Evolutionary conservation across 495 filamentous ascomycete genomes (phyloP).

Genomic region (Recurvomyces mirabilis): DNA sequence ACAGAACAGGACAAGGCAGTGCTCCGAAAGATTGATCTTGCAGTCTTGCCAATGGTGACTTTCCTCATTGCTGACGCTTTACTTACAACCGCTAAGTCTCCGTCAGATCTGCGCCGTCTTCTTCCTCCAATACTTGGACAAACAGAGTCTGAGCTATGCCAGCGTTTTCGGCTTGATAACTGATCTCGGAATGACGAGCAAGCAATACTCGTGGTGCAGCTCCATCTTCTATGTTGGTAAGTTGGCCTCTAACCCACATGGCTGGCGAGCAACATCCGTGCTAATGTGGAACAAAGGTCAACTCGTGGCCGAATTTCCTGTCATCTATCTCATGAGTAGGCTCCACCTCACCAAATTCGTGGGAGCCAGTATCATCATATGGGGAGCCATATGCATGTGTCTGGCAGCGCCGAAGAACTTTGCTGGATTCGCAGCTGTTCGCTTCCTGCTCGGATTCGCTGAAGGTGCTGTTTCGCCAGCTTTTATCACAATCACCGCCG

Average conservation of each 20-base stretch:
- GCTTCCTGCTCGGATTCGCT: slow-evolving; percentile 6
- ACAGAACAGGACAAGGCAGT: too few relatives aligned
- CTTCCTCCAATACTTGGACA: slow-evolving; percentile 1
- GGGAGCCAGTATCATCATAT: neutral
- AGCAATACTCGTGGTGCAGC: too few relatives aligned
- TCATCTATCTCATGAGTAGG: neutral
- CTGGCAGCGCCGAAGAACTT: neutral
- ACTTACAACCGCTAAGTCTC: too few relatives aligned
- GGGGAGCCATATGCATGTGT: neutral
- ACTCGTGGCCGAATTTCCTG: too few relatives aligned
- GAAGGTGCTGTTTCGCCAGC: neutral
- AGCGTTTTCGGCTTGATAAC: neutral
- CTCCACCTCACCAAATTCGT: neutral
- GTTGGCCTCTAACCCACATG: too few relatives aligned
- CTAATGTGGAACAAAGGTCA: too few relatives aligned
- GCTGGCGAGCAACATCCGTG: too few relatives aligned
- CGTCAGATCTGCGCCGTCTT: neutral
- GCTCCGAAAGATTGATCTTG: too few relatives aligned
- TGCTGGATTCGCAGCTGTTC: slow-evolving; percentile 1
- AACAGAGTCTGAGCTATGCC: neutral
- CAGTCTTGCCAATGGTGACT: too few relatives aligned
- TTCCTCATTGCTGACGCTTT: too few relatives aligned
- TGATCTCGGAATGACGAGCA: neutral
- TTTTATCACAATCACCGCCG: neutral
- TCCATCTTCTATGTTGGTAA: too few relatives aligned